Conservation (phyloP, 345 rosid species). For the Ricinus communis region DNA sequence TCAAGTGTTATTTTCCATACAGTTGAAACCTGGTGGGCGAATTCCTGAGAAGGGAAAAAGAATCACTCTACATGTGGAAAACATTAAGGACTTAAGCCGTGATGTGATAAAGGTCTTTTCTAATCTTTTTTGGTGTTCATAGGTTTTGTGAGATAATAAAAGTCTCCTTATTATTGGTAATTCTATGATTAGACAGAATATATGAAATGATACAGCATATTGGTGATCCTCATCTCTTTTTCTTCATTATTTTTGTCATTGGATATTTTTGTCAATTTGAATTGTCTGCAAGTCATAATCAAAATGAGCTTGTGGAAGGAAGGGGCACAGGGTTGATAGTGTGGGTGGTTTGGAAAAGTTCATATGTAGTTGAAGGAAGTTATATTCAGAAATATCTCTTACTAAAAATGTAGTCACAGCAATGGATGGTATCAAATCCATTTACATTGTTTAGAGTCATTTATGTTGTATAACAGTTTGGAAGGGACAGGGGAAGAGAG, state of each 20-base stretch:
- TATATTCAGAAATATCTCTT: background rate
- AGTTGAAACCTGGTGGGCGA: conserved; percentile 90
- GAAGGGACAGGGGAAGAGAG: background rate
- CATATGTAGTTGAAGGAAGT: background rate
- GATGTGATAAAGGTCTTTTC: conserved; percentile 80
- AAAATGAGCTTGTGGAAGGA: background rate
- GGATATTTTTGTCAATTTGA: background rate
- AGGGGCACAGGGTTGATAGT: background rate
- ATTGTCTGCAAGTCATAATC: background rate
- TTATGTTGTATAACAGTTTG: background rate
- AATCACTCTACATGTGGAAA: conserved; percentile 57
- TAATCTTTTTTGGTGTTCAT: background rate
- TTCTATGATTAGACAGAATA: background rate
- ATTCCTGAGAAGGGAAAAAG: conserved; percentile 86
- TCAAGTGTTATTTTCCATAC: conserved; percentile 25
- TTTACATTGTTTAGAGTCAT: background rate
- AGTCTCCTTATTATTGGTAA: background rate
- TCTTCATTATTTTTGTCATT: background rate
- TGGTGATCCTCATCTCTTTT: background rate
- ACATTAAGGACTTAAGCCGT: conserved; percentile 69
- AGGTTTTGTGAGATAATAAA: no score
- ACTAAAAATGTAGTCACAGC: background rate
- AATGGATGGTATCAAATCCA: background rate
- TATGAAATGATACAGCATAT: background rate
- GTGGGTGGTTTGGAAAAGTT: background rate